Base-by-base conservation (phyloP, 371 early-diverging fungal genomes). In the Apophysomyces ossiformis region DNA sequence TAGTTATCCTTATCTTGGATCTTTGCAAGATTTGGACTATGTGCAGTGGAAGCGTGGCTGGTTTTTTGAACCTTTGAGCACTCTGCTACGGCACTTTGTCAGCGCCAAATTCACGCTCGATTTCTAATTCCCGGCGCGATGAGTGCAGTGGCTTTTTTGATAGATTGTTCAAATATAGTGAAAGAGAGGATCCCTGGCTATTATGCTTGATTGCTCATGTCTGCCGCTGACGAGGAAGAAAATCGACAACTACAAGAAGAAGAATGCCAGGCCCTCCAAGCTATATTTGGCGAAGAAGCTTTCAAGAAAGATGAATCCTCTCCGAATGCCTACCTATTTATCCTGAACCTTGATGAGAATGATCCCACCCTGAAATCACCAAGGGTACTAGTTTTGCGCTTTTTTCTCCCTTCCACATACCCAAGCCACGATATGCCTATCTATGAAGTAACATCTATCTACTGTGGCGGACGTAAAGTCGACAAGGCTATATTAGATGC, bases 361-460 rank as follows among this genome's bases (percentile, higher is more conserved):
- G 58, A 71, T 12, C 36, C 74, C 60, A 79, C 71, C 7, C 2
- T 71, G 18, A 58, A 66, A 44, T 83, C 84, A 6, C 79, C 79
- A 39, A 68, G 84, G 2, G 61, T 70, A 37, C 47, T 83, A 0
- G 66, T 71, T 9, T 7, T 92, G 7, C 76, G 79, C 4, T 77
- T 92, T 65, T 82, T 88, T 68, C 74, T 92, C 13, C 92, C 92
- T 1, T 70, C 77, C 36, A 81, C 87, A 1, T 93, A 93, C 63
- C 94, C 94, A 4, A 85, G 84, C 43, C 66, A 75, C 12, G 79
- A 85, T 35, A 81, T 86, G 65, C 94, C 94, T 0, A 73, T 87
- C 36, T 90, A 88, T 73, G 90, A 92, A 69, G 85, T 91, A 68
- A 69, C 83, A 21, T 85, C 88, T 37, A 79, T 88, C n/a, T 87